phyloP scores from a whole-genome alignment of 2,329 filamentous ascomycete genomes.

The Ophiosphaerella korrae region DNA sequence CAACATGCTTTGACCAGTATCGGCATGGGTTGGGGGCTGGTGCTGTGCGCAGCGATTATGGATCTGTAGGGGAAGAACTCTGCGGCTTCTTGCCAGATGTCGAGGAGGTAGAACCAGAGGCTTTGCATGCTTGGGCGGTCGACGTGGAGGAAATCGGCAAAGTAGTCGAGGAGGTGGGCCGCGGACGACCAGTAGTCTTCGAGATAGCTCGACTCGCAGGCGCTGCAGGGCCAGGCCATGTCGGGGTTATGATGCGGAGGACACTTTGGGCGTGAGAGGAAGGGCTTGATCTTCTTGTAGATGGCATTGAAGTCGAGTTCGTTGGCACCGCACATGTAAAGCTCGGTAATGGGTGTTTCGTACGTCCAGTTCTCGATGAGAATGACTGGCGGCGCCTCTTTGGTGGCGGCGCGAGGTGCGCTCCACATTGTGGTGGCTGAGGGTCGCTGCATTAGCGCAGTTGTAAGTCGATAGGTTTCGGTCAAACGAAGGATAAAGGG shows the following conservation, averaged over 20 bases:
- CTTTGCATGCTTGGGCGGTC: conserved; percentile 30
- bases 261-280: conserved; percentile 5
- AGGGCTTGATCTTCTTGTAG: conserved; percentile 19
- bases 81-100: conserved; percentile 30
- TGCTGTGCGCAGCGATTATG: no score
- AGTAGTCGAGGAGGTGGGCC: conserved; percentile 36
- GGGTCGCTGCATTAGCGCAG: no score
- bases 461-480: no score
- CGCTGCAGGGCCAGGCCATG: conserved; percentile 8
- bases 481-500: no score
- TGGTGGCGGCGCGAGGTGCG: no score
- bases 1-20: neutral
- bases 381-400: conserved; percentile 9
- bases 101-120: conserved; percentile 36
- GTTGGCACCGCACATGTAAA: conserved; percentile 20
- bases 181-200: conserved; percentile 20
- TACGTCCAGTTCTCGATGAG: conserved; percentile 15
- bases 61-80: no score
- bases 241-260: neutral
- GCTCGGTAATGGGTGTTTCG: conserved; percentile 9
- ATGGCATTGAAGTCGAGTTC: conserved; percentile 18
- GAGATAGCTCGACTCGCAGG: conserved; percentile 11
- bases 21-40: no score
- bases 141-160: conserved; percentile 28
- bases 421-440: no score